phyloP scores from a whole-genome alignment of 148 eudicot species.

The Euryodendron excelsum region DNA sequence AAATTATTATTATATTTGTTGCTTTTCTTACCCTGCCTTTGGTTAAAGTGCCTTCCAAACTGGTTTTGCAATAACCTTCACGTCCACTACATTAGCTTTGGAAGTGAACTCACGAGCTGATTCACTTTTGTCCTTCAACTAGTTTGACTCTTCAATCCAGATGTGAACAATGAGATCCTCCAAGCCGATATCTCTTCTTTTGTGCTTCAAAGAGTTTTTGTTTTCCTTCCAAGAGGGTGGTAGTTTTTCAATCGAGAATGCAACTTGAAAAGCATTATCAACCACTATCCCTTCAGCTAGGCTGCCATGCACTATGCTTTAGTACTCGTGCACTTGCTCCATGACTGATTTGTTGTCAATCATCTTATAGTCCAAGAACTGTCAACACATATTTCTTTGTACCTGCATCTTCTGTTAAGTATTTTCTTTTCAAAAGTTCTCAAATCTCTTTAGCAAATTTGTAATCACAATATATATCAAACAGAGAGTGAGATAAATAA shows the following conservation, averaged over 20 bases:
- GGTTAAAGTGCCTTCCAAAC: too few species aligned
- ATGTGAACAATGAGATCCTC: neutral
- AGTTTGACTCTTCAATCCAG: neutral
- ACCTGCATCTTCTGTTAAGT: neutral
- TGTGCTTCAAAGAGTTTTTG: neutral
- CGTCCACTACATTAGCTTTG: neutral
- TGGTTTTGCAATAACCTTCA: too few species aligned
- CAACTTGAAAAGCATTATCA: neutral
- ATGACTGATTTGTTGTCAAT: neutral
- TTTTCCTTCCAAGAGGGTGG: slow-evolving; percentile 6
- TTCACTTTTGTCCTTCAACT: neutral
- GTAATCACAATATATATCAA: neutral
- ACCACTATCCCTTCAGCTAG: neutral
- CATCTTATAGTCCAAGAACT: neutral
- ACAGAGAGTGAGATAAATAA: neutral
- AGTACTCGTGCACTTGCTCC: neutral
- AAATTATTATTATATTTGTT: neutral
- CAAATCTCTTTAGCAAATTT: neutral
- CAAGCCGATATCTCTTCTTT: neutral
- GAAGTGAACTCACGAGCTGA: neutral
- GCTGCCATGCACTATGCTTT: neutral
- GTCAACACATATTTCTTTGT: neutral
- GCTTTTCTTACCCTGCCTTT: neutral
- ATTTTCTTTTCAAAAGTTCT: neutral
- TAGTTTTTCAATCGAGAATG: neutral